Conservation (phyloP, 768 basidiomycete genomes). For the Russula dissimulans region DNA sequence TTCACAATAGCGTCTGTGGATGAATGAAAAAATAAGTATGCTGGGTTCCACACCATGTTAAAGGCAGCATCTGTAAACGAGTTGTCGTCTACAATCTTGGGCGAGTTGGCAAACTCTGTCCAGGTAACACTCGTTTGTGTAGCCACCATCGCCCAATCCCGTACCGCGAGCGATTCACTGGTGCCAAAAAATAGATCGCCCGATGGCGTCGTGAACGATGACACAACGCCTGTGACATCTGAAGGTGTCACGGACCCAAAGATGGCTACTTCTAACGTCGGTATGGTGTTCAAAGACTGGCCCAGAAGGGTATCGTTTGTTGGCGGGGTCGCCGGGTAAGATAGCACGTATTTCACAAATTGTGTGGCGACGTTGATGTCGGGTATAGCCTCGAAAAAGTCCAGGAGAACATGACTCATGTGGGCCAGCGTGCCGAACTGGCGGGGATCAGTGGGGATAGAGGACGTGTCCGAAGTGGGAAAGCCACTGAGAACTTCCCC, state of each 20-base stretch:
- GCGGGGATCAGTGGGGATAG: slow-evolving; percentile 36
- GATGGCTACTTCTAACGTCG: slow-evolving; percentile 51
- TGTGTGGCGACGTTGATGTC: slow-evolving; percentile 36
- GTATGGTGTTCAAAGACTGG: slow-evolving; percentile 37
- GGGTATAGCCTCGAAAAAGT: slow-evolving; percentile 45
- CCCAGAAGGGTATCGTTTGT: slow-evolving; percentile 32
- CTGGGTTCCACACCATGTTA: slow-evolving; percentile 42
- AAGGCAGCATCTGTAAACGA: slow-evolving; percentile 37
- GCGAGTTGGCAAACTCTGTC: slow-evolving; percentile 44
- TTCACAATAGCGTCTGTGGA: slow-evolving; percentile 24
- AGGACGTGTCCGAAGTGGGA: slow-evolving; percentile 31
- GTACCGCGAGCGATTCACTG: slow-evolving; percentile 36
- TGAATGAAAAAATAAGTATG: slow-evolving; percentile 26
- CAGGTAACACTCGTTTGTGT: slow-evolving; percentile 36
- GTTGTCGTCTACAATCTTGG: slow-evolving; percentile 41
- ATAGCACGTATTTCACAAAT: slow-evolving; percentile 42
- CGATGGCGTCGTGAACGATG: slow-evolving; percentile 42
- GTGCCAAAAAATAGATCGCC: slow-evolving; percentile 55
- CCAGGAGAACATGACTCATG: slow-evolving; percentile 47
- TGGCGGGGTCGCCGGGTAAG: slow-evolving; percentile 34
- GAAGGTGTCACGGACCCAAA: slow-evolving; percentile 45
- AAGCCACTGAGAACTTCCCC: slow-evolving; percentile 43
- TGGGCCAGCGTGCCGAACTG: slow-evolving; percentile 47
- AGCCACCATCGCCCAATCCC: slow-evolving; percentile 45
- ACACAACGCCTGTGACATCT: slow-evolving; percentile 40